Evolutionary conservation across 2,329 filamentous ascomycete species (phyloP).

Genomic region (Dactylonectria estremocensis): DNA sequence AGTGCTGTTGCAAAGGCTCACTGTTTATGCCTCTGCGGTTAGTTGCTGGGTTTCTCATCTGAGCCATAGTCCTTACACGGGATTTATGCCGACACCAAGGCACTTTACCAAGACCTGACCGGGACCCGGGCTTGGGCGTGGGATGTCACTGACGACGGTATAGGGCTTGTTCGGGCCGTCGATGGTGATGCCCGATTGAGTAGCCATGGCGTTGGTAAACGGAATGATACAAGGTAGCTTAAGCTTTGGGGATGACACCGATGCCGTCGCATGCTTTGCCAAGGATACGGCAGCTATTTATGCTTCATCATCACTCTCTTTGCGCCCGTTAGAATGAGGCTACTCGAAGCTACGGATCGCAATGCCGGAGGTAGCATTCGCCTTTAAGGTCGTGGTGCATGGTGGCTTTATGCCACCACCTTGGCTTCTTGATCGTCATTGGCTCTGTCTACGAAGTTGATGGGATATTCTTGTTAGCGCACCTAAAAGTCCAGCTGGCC

Average conservation of each 20-base stretch:
- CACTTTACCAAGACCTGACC: conserved; percentile 56
- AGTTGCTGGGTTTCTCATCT: neutral
- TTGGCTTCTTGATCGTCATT: neutral
- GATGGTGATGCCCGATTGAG: conserved; percentile 39
- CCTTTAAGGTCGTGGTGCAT: neutral
- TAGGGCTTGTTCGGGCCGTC: conserved; percentile 39
- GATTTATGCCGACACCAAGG: conserved; percentile 54
- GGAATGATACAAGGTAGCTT: neutral
- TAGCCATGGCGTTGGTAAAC: conserved; percentile 28
- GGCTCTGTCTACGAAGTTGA: neutral
- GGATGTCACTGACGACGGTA: conserved; percentile 41
- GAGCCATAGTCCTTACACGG: conserved; percentile 48
- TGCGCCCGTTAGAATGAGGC: neutral
- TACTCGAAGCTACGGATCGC: neutral
- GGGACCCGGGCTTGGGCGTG: conserved; percentile 47
- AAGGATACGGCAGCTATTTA: neutral
- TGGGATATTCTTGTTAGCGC: neutral
- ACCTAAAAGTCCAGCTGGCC: neutral
- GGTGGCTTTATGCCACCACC: conserved; percentile 1
- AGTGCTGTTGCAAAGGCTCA: conserved; percentile 53
- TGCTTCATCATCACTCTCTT: neutral
- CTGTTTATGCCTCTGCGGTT: conserved; percentile 25
- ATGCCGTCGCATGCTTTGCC: neutral
- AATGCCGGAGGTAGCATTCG: neutral
- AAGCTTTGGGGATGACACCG: neutral